Evolutionary conservation across 2,329 filamentous ascomycete species (phyloP).

Genomic region (Mariannaea elegans): DNA sequence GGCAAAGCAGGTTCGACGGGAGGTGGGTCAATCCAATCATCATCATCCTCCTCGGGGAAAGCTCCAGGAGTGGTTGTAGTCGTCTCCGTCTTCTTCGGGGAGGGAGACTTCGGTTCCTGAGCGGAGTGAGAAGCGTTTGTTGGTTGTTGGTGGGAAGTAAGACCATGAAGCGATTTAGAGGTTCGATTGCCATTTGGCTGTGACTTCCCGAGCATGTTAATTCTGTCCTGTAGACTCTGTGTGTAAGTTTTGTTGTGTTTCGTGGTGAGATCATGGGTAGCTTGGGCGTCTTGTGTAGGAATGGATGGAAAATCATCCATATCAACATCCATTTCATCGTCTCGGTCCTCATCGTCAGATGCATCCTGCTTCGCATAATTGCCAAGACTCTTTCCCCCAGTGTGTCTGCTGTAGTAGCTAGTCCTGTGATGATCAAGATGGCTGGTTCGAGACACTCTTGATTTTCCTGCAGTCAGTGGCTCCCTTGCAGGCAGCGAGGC

Average conservation of each 20-base stretch:
- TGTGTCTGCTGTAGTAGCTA: slow-evolving; percentile 78
- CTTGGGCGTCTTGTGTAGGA: slow-evolving; percentile 45
- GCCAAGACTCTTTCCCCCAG: slow-evolving; percentile 77
- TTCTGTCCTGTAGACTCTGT: slow-evolving; percentile 90
- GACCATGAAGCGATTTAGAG: slow-evolving; percentile 57
- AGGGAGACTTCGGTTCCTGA: slow-evolving; percentile 41
- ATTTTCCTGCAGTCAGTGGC: slow-evolving; percentile 82
- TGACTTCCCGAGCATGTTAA: slow-evolving; percentile 74
- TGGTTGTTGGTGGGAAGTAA: slow-evolving; percentile 46
- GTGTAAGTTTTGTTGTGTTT: slow-evolving; percentile 89
- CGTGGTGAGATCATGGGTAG: slow-evolving; percentile 53
- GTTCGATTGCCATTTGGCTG: slow-evolving; percentile 58
- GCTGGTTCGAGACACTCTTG: slow-evolving; percentile 78
- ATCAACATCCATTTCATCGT: slow-evolving; percentile 63
- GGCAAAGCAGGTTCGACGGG: slow-evolving; percentile 42
- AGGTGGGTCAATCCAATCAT: slow-evolving; percentile 70
- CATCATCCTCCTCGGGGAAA: slow-evolving; percentile 64
- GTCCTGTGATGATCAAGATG: slow-evolving; percentile 77
- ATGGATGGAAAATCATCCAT: slow-evolving; percentile 54
- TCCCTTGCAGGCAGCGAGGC: slow-evolving; percentile 91
- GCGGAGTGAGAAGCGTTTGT: slow-evolving; percentile 40
- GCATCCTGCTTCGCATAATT: slow-evolving; percentile 54
- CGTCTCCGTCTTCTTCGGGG: slow-evolving; percentile 41
- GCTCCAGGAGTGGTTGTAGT: slow-evolving; percentile 62
- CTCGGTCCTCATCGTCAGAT: slow-evolving; percentile 54